Evolutionary conservation across 2,329 filamentous ascomycete species (phyloP), one percentile per base, ranked within the genome.

Genomic region (Gaeumannomyces sp.): DNA sequence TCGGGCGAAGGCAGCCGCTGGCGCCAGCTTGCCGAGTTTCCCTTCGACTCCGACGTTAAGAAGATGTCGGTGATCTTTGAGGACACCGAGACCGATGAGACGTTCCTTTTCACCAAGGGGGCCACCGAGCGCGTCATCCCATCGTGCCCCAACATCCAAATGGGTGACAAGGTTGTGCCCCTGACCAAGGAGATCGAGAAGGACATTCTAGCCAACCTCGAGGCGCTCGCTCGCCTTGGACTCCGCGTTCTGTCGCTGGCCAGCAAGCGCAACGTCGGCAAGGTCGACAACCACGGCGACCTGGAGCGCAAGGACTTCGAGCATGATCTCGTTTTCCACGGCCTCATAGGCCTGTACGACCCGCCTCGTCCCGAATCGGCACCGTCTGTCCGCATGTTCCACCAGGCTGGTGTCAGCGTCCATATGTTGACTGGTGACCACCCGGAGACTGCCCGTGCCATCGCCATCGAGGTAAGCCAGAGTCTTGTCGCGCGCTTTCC

Each of bases 401-500:
- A 84, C 66, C 76, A 78, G 50, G 85, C 85, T 53, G 84, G 85
- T 45, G 84, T 86, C 64, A 77, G 79, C 63, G 84, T 87, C 8
- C 82, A 86, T 72, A 87, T 87, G 85, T 79, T 87, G 10, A 89
- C 86, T n/a, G 86, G 85, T 65, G 86, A 89, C 68, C 84, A 88
- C 70, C 81, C 81, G 1, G 80, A 81, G 35, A 89, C 85, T 7
- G 86, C 85, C 2, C 76, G 78, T 58, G 85, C 85, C 35, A 87
- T 88, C 64, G 85, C 84, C 19, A 87, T 91, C n/a, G 63, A 63
- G 63, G 45, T 53, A n/a, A 53, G n/a, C 22, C 6, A n/a, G 45
- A 14, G 19, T 25, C 22, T n/a, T 11, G 22, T 19, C 16, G 38
- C 38, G 38, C 7, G 16, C 38, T 45, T 45, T 45, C 5, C 1